Conservation (phyloP, 371 early-diverging fungal genomes). For the Sporodiniella umbellata region DNA sequence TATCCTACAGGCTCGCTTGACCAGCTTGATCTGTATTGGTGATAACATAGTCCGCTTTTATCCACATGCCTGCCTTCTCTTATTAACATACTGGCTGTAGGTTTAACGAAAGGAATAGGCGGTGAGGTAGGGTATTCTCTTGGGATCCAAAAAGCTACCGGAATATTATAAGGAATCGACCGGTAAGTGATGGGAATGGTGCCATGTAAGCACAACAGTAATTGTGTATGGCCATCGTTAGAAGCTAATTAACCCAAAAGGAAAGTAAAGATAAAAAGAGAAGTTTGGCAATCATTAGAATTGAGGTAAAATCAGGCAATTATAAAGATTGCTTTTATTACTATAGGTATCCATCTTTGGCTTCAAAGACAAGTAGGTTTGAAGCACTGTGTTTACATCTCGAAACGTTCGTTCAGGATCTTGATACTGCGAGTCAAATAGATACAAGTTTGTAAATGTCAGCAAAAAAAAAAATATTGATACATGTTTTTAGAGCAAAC, state of each 20-base stretch:
- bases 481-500: neutral
- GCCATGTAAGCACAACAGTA: conserved; percentile 78
- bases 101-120: conserved; percentile 84
- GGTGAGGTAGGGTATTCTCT: conserved; percentile 75
- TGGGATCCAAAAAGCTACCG: conserved; percentile 88
- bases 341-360: conserved; percentile 75
- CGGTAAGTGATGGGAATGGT: conserved; percentile 87
- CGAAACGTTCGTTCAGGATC: conserved; percentile 63
- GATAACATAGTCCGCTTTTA: conserved; percentile 77
- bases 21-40: conserved; percentile 72
- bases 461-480: too few species aligned
- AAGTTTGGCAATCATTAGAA: too few species aligned
- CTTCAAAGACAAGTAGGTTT: conserved; percentile 59
- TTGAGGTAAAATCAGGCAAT: too few species aligned
- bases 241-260: too few species aligned
- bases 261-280: too few species aligned
- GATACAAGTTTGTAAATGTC: too few species aligned
- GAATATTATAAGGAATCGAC: conserved; percentile 85
- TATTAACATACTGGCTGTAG: conserved; percentile 86
- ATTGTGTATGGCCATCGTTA: conserved; percentile 71
- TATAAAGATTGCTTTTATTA: conserved; percentile 15
- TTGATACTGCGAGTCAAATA: too few species aligned
- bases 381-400: conserved; percentile 69
- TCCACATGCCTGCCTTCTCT: conserved; percentile 83
- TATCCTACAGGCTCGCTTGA: conserved; percentile 36